Base-by-base conservation (phyloP, 306 rosid genomes). In the Mimosa bimucronata region DNA sequence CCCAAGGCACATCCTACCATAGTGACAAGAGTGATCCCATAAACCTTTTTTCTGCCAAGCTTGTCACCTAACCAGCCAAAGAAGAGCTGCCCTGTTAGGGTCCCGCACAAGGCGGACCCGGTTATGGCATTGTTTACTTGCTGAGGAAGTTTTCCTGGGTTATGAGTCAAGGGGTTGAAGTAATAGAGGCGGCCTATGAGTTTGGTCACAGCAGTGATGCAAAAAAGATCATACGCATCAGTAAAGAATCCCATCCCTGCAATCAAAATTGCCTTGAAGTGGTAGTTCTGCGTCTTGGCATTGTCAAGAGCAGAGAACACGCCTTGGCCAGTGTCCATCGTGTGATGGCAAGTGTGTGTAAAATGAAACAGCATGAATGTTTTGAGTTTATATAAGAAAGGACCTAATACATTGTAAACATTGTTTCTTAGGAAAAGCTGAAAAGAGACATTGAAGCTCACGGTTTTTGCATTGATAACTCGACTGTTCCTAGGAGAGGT, bases 181-280 rank as follows among this genome's bases (percentile, higher is more conserved):
- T 81, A 87, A 84, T 89, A 89, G 10, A 89, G 58, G 60, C 89
- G 89, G 9, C 89, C 93, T 5, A 87, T 84, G 3, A 89, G 93
- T 45, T 87, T 88, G 0, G 78, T 66, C 18, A 90, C 90, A 0
- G 91, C 90, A 0, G 89, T 88, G 75, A 90, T 88, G 84, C 90
- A 90, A 25, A 90, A 90, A 30, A 90, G 91, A 65, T 86, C 91
- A 60, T 88, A 90, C 12, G 90, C 94, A 71, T 90, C 91, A 0
- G 91, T 90, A 84, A 88, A 90, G 75, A 88, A 88, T 40, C 91
- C 94, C 91, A 90, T 90, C 2, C 94, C 90, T 0, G 94, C 91
- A 9, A 90, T 90, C 40, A 83, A 83, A 26, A 90, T 86, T 19
- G 89, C 90, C 78, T 50, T 86, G 74, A 55, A 90, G 64, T 90